Evolutionary conservation across 2,329 filamentous ascomycete species (phyloP), one percentile per base, ranked within the genome.

Genomic region (Scleromitrula shiraiana): DNA sequence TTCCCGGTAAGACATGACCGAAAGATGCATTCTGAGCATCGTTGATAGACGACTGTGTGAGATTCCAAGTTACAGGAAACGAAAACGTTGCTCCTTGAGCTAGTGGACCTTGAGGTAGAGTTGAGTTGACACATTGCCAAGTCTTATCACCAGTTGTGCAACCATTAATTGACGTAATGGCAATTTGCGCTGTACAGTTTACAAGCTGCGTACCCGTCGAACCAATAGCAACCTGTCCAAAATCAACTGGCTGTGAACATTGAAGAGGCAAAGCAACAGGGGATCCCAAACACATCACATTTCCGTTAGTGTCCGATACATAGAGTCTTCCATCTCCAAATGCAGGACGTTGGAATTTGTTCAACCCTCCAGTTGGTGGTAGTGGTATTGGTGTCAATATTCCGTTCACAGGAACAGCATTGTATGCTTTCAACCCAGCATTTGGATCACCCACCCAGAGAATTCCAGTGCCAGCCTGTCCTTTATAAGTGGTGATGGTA

Each of bases 51-150:
- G 55, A 49, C 27, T 56, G 49, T 14, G 61, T 60, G 41, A 70
- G 59, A 40, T 67, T 74, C 71, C 22, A 73, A 54, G 53, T 75
- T 69, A 70, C 63, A 5, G 66, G 63, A 51, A 71, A 69, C 7
- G 59, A 64, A 51, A 72, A 70, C 5, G 54, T 62, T 1, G 62
- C 55, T 1, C 68, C 69, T 39, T 62, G 56, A 2, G 58, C 55
- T 7, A 71, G 35, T 9, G 62, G 48, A 3, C 67, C 63, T 37
- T 61, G 57, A 3, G 69, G 69, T 5, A 72, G 57, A 5, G 65
- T 63, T 9, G 65, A 60, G 46, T 68, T 67, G 27, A 56, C 55
- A 49, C 67, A 65, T 24, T 62, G 60, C 50, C 68, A 71, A 5
- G 62, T 60, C 3, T 59, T 45, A 48, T 69, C 64, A 3, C 62